Evolutionary conservation across 2,329 filamentous ascomycete genomes (phyloP), one percentile per base, ranked within the genome.

Genomic region (Graphilbum fragrans): DNA sequence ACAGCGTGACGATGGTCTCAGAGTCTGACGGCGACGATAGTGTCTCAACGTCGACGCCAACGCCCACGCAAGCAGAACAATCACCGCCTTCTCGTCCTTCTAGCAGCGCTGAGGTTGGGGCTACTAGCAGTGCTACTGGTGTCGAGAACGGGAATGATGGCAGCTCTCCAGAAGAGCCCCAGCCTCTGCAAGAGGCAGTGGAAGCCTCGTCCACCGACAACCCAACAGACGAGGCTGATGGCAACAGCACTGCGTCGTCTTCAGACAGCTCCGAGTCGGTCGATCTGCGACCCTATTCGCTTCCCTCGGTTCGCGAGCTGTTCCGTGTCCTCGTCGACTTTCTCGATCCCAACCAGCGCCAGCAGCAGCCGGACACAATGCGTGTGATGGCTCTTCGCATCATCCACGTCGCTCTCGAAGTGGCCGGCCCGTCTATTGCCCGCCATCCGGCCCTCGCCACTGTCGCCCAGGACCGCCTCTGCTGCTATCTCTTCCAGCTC

Each of bases 381-480:
- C 78, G 90, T 51, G 86, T 98, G 33, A 98, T 98, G 88, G 92
- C 92, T 17, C 65, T 98, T 49, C 79, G 92, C 35, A 96, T 98
- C 48, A 92, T 98, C 42, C 92, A 98, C 58, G 92, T 98, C 35
- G 92, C 92, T 2, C 73, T 98, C 19, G 92, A 98, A 61, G 90
- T 98, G 44, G 87, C 92, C 2, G 92, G 92, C 0, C 90, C 92
- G 4, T 94, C 88, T 8, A 95, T 98, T 55, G 86, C 88, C 38
- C 83, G 84, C 48, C 92, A 98, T 57, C 88, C 90, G 6, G 86
- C 83, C 44, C 66, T 98, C 39, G 88, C 90, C 11, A 77, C 74
- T 5, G 74, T 98, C 42, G 92, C 92, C 1, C 87, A 94, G 58
- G 90, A 98, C 58, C 86, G 87, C 20, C 68, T 98, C 20, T 98